Percentiles rank a stretch among this genome's conserved stretches.
phyloP scores from a whole-genome alignment of 140 eudicot species.

The Cichorium intybus region DNA sequence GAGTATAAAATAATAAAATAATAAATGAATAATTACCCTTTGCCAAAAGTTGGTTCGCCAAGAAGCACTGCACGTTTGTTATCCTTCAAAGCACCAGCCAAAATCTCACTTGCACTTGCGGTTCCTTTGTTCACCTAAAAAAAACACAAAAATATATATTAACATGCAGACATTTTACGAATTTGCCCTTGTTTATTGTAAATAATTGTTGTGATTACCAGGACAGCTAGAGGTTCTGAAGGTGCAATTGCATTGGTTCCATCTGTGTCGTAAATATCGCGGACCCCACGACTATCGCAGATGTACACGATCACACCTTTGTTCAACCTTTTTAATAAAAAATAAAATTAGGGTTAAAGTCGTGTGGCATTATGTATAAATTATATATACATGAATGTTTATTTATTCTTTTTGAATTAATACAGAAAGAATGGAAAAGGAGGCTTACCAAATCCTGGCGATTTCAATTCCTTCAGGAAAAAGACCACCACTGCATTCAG shows the following conservation, averaged over 20 bases:
- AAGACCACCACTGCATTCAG: conserved; percentile 89
- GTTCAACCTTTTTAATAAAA: conserved; percentile 63
- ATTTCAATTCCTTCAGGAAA: conserved; percentile 98
- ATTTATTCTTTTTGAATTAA: too few relatives aligned
- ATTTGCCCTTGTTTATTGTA: too few relatives aligned
- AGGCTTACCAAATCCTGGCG: conserved; percentile 87
- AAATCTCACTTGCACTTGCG: conserved; percentile 98
- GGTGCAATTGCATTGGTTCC: conserved; percentile 86
- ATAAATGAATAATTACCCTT: conserved; percentile 60
- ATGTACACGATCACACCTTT: conserved; percentile 97
- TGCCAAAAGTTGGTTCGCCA: conserved; percentile 97
- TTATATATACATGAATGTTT: not conserved
- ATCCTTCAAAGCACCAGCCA: conserved; percentile 97
- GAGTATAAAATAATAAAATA: not conserved
- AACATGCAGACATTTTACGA: not conserved
- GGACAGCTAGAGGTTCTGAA: conserved; percentile 89
- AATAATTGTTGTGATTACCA: conserved; percentile 54
- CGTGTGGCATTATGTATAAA: not conserved
- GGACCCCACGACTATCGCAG: conserved; percentile 93
- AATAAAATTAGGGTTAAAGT: not conserved
- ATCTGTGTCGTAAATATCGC: conserved; percentile 93
- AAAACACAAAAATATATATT: not conserved
- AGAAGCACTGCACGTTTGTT: conserved; percentile 90
- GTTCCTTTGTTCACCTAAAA: conserved; percentile 97
- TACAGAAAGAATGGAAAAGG: not conserved